Evolutionary conservation across 352 stramenopile genomes (phyloP).

Genomic region (Phytophthora palmivora): DNA sequence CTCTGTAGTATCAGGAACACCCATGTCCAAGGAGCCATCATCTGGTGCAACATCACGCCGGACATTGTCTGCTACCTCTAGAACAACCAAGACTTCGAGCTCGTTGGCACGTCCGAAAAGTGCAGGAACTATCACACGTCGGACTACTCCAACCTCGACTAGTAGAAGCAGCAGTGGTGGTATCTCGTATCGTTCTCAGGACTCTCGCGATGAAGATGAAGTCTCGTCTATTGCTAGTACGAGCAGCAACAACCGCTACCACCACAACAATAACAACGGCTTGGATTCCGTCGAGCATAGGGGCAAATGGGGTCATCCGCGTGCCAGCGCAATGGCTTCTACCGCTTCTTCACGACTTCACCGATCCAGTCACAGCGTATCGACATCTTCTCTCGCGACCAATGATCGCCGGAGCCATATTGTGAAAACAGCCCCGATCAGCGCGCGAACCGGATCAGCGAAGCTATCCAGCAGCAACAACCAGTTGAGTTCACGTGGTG

Average conservation of each 20-base stretch:
- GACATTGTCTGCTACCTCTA: constrained; percentile 14
- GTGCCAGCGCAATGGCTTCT: constrained; percentile 29
- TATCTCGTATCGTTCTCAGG: constrained; percentile 30
- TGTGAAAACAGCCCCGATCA: constrained; percentile 34
- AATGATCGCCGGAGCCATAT: constrained; percentile 19
- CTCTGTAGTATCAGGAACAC: background rate
- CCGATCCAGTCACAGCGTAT: constrained; percentile 38
- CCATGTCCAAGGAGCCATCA: constrained; percentile 3
- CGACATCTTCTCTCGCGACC: constrained; percentile 42
- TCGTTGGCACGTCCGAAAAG: constrained; percentile 61
- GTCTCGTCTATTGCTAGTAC: constrained; percentile 29
- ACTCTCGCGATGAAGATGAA: constrained; percentile 44
- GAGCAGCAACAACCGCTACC: constrained; percentile 36
- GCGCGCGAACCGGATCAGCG: constrained; percentile 20
- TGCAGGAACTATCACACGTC: constrained; percentile 33
- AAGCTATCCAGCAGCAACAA: constrained; percentile 33
- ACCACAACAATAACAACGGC: constrained; percentile 56
- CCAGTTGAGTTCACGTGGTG: constrained; percentile 31
- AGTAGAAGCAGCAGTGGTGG: constrained; percentile 18
- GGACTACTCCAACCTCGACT: constrained; percentile 16
- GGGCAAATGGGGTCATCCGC: constrained; percentile 63
- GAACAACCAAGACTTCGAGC: constrained; percentile 18
- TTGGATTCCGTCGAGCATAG: constrained; percentile 35
- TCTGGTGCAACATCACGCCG: constrained; percentile 22
- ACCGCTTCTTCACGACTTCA: constrained; percentile 45